Evolutionary conservation across 2,329 filamentous ascomycete genomes (phyloP).

Genomic region (Teratosphaeria destructans): DNA sequence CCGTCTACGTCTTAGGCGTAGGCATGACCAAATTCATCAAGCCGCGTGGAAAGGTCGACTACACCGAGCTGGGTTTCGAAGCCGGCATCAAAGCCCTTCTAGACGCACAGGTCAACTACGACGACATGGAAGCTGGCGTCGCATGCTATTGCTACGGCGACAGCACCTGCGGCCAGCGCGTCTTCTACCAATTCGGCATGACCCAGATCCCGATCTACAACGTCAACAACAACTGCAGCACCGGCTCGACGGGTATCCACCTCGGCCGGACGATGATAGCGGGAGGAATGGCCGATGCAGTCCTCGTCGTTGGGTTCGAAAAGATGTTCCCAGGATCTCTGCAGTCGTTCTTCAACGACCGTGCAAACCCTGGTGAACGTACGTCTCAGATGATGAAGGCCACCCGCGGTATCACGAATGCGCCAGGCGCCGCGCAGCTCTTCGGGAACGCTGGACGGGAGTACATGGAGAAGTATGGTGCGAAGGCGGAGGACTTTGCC

Average conservation of each 20-base stretch:
- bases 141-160: conserved; percentile 99
- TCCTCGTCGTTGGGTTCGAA: conserved; percentile 90
- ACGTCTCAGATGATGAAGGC: conserved; percentile 68
- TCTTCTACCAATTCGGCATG: conserved; percentile 99
- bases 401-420: conserved; percentile 70
- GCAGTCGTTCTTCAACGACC: conserved; percentile 73
- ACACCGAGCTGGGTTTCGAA: conserved; percentile 88
- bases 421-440: conserved; percentile 80
- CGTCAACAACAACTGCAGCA: conserved; percentile 98
- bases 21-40: conserved; percentile 99
- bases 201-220: conserved; percentile 94
- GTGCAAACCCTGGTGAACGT: conserved; percentile 67
- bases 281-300: conserved; percentile 56
- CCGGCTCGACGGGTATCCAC: conserved; percentile 80
- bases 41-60: conserved; percentile 85
- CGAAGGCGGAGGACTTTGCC: conserved; percentile 74
- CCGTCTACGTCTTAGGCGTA: conserved; percentile 77
- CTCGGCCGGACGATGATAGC: conserved; percentile 73
- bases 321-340: conserved; percentile 95
- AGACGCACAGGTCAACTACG: conserved; percentile 69
- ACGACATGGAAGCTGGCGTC: conserved; percentile 87
- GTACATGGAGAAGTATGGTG: conserved; percentile 90
- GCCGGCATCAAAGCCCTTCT: conserved; percentile 79
- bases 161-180: conserved; percentile 75
- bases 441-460: conserved; percentile 90